These are phyloP conservation scores for Triticum urartu DNA, from an alignment of 176 grass and related monocot species.

Conservation along the genomic window DNA sequence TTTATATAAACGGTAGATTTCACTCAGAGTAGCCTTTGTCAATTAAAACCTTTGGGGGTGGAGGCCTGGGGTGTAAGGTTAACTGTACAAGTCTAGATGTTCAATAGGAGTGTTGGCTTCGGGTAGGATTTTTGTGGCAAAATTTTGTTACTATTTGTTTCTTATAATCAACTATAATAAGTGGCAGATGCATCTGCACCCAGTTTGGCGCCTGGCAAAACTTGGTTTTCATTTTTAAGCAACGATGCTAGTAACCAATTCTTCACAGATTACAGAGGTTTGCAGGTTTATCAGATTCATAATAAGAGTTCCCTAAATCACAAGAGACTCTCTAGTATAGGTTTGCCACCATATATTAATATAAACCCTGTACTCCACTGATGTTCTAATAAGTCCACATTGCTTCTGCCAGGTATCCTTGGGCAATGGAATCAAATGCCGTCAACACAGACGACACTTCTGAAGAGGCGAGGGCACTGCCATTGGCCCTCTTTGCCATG, in stretches of 20 bases:
- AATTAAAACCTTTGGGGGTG: too few relatives aligned
- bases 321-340: not conserved
- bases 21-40: not conserved
- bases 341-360: not conserved
- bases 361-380: too few relatives aligned
- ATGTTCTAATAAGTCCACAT: not conserved
- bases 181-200: not conserved
- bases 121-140: too few relatives aligned
- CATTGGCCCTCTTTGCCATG: slow-evolving; percentile 12
- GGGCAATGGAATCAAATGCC: not conserved
- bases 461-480: not conserved
- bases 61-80: too few relatives aligned
- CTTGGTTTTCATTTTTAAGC: not conserved
- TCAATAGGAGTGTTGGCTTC: not conserved
- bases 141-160: not conserved
- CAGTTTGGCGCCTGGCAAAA: not conserved
- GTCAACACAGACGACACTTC: not conserved
- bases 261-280: not conserved
- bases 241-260: not conserved
- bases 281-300: too few relatives aligned
- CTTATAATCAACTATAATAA: not conserved
- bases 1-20: not conserved
- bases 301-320: too few relatives aligned
- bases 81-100: too few relatives aligned
- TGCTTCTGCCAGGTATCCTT: not conserved